A percentile compares a stretch with the other conserved stretches of the same genome.
phyloP scores from a whole-genome alignment of 139 green algal genomes.

The Trebouxia sp. region DNA sequence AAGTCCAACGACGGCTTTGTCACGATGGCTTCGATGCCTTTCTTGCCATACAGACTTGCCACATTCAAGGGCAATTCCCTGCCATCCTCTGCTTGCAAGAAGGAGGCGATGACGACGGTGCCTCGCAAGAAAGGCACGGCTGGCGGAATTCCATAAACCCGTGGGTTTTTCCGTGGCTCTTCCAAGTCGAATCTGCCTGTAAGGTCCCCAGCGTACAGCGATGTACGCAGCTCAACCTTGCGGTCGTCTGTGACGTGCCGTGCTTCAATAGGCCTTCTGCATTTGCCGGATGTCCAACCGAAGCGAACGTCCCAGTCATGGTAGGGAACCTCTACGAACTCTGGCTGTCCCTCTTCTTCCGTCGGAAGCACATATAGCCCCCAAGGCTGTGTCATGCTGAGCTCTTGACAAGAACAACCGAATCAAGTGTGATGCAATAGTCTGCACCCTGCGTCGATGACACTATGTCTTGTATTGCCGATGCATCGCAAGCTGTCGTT shows the following conservation, averaged over 20 bases:
- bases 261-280: not conserved
- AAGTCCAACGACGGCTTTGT: not conserved
- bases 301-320: conserved; percentile 9
- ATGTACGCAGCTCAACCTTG: not conserved
- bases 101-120: conserved; percentile 11
- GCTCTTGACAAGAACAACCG: conserved; percentile 17
- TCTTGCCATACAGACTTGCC: conserved; percentile 14
- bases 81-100: conserved; percentile 4
- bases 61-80: conserved; percentile 13
- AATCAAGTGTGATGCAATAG: conserved; percentile 19
- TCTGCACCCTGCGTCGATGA: conserved; percentile 15
- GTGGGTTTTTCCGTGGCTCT: not conserved
- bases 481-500: conserved; percentile 7
- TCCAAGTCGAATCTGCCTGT: not conserved
- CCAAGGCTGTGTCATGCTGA: conserved; percentile 13
- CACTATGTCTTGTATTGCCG: conserved; percentile 20
- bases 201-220: not conserved
- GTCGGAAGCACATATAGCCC: conserved; percentile 7
- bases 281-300: not conserved
- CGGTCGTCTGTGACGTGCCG: not conserved
- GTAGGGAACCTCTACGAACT: not conserved
- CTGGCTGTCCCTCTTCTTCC: conserved; percentile 15
- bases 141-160: conserved; percentile 4
- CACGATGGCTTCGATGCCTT: conserved; percentile 11
- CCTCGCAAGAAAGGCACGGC: conserved; percentile 13